phyloP scores from a whole-genome alignment of 768 basidiomycete species.

The Amanita muscaria region DNA sequence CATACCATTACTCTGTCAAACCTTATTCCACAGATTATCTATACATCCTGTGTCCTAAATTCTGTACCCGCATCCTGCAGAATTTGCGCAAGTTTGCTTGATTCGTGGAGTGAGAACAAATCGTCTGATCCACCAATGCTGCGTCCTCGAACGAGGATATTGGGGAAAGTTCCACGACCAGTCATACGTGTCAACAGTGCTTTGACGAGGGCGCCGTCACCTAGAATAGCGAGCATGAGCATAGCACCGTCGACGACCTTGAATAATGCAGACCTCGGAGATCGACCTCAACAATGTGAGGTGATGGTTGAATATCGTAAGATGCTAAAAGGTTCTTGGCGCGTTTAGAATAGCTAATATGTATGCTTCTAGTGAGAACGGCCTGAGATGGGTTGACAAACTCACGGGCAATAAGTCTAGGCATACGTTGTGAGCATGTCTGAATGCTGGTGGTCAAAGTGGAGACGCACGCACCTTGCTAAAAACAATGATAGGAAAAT shows the following conservation, averaged over 20 bases:
- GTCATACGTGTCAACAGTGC: conserved; percentile 58
- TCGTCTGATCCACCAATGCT: conserved; percentile 62
- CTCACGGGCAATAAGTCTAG: conserved; percentile 72
- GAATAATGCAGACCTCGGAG: conserved; percentile 39
- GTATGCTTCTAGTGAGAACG: conserved; percentile 4
- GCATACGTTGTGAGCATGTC: not conserved
- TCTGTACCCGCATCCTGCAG: conserved; percentile 42
- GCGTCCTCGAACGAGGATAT: conserved; percentile 56
- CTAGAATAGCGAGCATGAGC: conserved; percentile 21
- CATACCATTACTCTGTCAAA: no score
- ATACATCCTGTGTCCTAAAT: no score
- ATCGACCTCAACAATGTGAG: conserved; percentile 71
- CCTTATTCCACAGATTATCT: no score
- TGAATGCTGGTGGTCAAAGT: not conserved
- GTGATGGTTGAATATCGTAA: conserved; percentile 54
- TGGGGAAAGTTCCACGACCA: conserved; percentile 62
- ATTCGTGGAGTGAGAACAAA: conserved; percentile 41
- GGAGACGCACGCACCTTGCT: conserved; percentile 56
- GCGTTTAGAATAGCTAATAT: conserved; percentile 42
- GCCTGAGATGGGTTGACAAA: conserved; percentile 11
- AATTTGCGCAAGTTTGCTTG: conserved; percentile 31
- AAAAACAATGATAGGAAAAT: conserved; percentile 66
- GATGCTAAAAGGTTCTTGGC: conserved; percentile 55
- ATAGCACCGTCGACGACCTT: not conserved
- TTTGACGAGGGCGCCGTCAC: conserved; percentile 57